A percentile compares a stretch with the other conserved stretches of the same genome.
phyloP scores from a whole-genome alignment of 169 alveolate genomes.

The Cryptosporidium sp. region DNA sequence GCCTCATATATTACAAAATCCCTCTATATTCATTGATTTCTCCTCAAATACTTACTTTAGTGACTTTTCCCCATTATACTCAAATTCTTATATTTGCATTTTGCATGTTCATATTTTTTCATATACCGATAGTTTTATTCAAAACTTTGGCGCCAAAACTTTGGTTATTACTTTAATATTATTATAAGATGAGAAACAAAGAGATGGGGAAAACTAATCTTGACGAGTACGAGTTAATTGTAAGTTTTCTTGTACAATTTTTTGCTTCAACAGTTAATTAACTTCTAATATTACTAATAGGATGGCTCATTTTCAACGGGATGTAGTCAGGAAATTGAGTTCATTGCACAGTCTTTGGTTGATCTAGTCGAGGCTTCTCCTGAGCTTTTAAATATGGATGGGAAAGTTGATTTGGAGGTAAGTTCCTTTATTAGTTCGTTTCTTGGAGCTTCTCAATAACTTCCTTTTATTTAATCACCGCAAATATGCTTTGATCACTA shows the following conservation, averaged over 20 bases:
- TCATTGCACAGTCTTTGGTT: constrained; percentile 68
- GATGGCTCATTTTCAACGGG: constrained; percentile 73
- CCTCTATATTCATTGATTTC: constrained; percentile 4
- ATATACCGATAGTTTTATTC: constrained; percentile 12
- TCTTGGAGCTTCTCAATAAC: background rate
- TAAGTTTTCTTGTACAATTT: background rate
- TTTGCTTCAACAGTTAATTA: background rate
- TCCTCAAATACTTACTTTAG: background rate
- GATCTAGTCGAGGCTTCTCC: constrained; percentile 71
- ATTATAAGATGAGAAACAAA: background rate
- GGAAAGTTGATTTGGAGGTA: constrained; percentile 49
- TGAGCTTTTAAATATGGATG: constrained; percentile 33
- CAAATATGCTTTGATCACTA: background rate
- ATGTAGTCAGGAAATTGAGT: constrained; percentile 64
- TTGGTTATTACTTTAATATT: background rate
- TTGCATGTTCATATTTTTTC: constrained; percentile 63
- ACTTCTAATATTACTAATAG: background rate
- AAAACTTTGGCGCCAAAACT: constrained; percentile 29
- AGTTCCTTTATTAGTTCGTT: background rate
- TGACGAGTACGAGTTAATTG: constrained; percentile 61
- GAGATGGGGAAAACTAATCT: constrained; percentile 36
- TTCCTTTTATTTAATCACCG: background rate
- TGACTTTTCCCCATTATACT: background rate
- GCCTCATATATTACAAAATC: constrained; percentile 44
- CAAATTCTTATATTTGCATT: constrained; percentile 26